Conservation (phyloP, 106 monocot genomes). For the Cymbidium sinense region DNA sequence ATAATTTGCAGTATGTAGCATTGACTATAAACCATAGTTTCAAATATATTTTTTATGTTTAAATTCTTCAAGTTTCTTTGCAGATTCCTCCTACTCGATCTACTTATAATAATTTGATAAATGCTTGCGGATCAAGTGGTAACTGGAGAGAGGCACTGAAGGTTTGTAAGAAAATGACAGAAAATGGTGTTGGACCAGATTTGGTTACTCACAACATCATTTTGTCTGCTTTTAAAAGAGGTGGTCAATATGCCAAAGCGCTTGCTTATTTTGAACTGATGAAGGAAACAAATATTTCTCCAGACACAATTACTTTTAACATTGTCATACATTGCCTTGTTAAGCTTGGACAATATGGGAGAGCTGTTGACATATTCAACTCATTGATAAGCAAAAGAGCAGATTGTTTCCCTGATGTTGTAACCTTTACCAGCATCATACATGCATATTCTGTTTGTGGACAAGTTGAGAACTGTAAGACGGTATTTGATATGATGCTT, state of each 20-base stretch:
- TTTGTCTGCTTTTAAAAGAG: slow-evolving; percentile 87
- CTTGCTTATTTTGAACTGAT: slow-evolving; percentile 88
- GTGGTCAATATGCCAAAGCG: slow-evolving; percentile 74
- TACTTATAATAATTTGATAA: slow-evolving; percentile 93
- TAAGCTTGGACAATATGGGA: slow-evolving; percentile 71
- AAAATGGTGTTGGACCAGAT: slow-evolving; percentile 99
- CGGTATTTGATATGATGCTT: slow-evolving; percentile 87
- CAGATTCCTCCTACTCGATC: slow-evolving; percentile 92
- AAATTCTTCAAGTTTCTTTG: background rate
- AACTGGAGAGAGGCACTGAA: slow-evolving; percentile 87
- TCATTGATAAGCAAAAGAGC: slow-evolving; percentile 61
- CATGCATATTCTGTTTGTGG: slow-evolving; percentile 85
- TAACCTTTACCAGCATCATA: slow-evolving; percentile 82
- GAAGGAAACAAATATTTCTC: slow-evolving; percentile 54
- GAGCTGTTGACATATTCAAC: slow-evolving; percentile 76
- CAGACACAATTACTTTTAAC: slow-evolving; percentile 68
- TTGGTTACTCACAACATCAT: slow-evolving; percentile 87
- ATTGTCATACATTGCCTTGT: slow-evolving; percentile 89
- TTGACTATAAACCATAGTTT: background rate
- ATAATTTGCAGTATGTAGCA: background rate
- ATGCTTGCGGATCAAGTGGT: slow-evolving; percentile 87
- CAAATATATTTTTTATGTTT: background rate
- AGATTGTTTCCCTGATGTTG: slow-evolving; percentile 63
- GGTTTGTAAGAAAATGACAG: slow-evolving; percentile 91
- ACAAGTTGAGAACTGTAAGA: slow-evolving; percentile 80